Evolutionary conservation across 2,329 filamentous ascomycete species (phyloP).

Genomic region (Colletotrichum zoysiae): DNA sequence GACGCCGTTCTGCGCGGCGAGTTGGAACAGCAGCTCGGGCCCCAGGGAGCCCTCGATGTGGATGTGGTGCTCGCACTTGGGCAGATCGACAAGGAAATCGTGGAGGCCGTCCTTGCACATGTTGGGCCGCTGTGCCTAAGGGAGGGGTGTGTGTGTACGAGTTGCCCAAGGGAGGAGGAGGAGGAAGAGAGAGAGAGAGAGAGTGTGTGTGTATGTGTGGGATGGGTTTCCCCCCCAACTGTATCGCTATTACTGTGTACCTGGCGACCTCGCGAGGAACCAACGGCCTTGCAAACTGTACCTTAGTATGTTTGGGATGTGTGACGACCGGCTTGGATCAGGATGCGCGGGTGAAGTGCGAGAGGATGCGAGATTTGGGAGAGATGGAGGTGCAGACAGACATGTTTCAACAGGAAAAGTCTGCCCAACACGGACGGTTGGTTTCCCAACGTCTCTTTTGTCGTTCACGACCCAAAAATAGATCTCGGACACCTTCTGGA

Average conservation of each 20-base stretch:
- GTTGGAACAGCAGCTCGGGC: conserved; percentile 76
- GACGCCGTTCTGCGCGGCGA: conserved; percentile 76
- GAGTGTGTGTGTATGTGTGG: not conserved
- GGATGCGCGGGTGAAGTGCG: not conserved
- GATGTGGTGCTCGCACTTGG: conserved; percentile 86
- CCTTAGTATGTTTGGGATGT: not conserved
- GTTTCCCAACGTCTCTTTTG: conserved; percentile 8
- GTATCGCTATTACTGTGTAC: no score
- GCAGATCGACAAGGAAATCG: conserved; percentile 72
- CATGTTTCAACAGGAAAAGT: conserved; percentile 36
- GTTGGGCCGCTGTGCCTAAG: conserved; percentile 10
- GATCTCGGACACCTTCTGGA: conserved; percentile 31
- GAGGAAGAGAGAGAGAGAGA: no score
- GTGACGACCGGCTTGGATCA: conserved; percentile 2
- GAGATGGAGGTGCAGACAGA: conserved; percentile 17
- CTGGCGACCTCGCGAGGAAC: no score
- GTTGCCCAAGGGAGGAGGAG: not conserved
- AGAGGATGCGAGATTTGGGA: conserved; percentile 10
- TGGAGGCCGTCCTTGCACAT: conserved; percentile 70
- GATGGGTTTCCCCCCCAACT: no score
- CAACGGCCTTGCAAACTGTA: no score
- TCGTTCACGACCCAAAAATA: conserved; percentile 40
- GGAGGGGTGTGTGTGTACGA: not conserved
- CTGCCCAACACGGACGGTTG: conserved; percentile 22
- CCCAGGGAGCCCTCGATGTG: conserved; percentile 83